These are phyloP conservation scores for Ustilago loliicola DNA, from an alignment of 1,284 basidiomycete species.

Conservation along the genomic window DNA sequence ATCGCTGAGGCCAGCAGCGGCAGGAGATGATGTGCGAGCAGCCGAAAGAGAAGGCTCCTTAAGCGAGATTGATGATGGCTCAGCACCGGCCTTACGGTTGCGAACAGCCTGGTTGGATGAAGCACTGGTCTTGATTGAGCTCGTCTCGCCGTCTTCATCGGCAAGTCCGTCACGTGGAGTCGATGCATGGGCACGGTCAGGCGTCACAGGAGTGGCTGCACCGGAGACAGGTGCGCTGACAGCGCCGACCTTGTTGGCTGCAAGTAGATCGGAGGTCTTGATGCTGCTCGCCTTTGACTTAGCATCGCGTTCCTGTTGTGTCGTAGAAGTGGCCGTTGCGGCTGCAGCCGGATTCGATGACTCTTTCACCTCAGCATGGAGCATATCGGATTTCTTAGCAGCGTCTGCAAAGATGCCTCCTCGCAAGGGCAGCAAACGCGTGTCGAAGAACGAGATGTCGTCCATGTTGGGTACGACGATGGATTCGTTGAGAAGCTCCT, in stretches of 20 bases:
- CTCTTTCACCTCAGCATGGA: slow-evolving; percentile 10
- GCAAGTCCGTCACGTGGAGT: background rate
- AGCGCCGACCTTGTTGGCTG: slow-evolving; percentile 29
- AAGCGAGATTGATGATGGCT: slow-evolving; percentile 12
- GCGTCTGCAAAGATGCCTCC: slow-evolving; percentile 93
- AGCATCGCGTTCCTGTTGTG: slow-evolving; percentile 19
- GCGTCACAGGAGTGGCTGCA: slow-evolving; percentile 32
- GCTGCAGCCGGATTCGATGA: slow-evolving; percentile 19
- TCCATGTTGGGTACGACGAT: slow-evolving; percentile 98
- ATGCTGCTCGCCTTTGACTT: slow-evolving; percentile 4
- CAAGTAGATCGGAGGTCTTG: slow-evolving; percentile 34
- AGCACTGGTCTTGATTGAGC: slow-evolving; percentile 17
- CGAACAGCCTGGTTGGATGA: slow-evolving; percentile 26
- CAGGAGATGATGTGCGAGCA: slow-evolving; percentile 38
- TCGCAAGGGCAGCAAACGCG: slow-evolving; percentile 75
- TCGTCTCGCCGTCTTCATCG: slow-evolving; percentile 25
- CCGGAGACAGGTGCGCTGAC: slow-evolving; percentile 50
- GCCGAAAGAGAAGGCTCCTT: slow-evolving; percentile 22
- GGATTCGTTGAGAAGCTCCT: slow-evolving; percentile 90
- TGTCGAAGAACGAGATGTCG: slow-evolving; percentile 95
- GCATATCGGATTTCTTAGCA: slow-evolving; percentile 64
- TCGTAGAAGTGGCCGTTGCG: background rate
- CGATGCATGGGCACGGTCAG: slow-evolving; percentile 11
- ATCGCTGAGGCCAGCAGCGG: slow-evolving; percentile 50
- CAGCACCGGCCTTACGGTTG: slow-evolving; percentile 35